A percentile compares a stretch with the other conserved stretches of the same genome.
These are phyloP conservation scores for Ceratocystis lukuohia DNA, from an alignment of 2,329 filamentous ascomycete genomes.

Conservation along the genomic window DNA sequence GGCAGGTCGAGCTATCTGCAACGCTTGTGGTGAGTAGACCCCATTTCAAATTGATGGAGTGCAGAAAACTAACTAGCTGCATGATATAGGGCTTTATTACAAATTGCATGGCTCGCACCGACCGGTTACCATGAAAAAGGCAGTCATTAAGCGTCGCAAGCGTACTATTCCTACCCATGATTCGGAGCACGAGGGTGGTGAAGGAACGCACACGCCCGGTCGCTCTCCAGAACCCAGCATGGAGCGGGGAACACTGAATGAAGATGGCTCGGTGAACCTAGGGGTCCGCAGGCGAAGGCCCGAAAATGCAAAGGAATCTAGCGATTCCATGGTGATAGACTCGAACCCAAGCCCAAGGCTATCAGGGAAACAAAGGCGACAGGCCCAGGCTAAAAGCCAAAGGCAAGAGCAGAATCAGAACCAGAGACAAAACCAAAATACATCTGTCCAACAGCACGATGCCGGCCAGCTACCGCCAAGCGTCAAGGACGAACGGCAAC, in stretches of 20 bases:
- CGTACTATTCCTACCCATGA: constrained; percentile 71
- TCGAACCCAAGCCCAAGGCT: not conserved
- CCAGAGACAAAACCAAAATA: not conserved
- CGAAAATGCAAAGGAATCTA: constrained; percentile 22
- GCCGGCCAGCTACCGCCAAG: not conserved
- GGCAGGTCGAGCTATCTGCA: constrained; percentile 91
- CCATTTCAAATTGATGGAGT: not conserved
- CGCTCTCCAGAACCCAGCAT: constrained; percentile 28
- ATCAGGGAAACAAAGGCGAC: not conserved
- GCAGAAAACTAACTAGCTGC: not conserved
- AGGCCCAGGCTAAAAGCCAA: too few species aligned
- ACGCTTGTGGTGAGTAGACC: constrained; percentile 68
- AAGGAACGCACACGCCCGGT: constrained; percentile 31
- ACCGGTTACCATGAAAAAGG: constrained; percentile 97
- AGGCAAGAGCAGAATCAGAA: not conserved
- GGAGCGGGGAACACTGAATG: constrained; percentile 45
- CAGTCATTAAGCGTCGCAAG: constrained; percentile 90
- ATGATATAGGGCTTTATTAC: constrained; percentile 68
- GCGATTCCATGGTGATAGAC: constrained; percentile 9
- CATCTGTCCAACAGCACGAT: not conserved
- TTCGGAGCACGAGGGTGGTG: constrained; percentile 35
- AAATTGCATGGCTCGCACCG: constrained; percentile 90
- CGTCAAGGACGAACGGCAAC: constrained; percentile 35
- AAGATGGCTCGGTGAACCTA: constrained; percentile 52
- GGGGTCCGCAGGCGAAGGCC: constrained; percentile 38